Base-by-base conservation (phyloP, 2,329 filamentous ascomycete species). In the Rutstroemia sp. region DNA sequence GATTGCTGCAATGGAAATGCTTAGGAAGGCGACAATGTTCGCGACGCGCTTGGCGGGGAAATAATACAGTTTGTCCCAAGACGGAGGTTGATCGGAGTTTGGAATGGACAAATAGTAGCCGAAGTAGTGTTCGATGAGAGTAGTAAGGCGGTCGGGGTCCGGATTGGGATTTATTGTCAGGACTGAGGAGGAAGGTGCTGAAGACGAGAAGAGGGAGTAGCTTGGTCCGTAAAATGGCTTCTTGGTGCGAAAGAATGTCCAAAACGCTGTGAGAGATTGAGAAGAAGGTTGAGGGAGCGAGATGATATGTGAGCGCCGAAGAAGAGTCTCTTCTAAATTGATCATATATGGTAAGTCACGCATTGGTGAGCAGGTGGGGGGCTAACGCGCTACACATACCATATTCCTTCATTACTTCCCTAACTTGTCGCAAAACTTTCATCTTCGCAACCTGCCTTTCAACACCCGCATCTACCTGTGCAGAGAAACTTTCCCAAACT, bases 41-140 rank as follows among this genome's bases (percentile, higher is more conserved):
- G 42, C 42, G 4, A 56, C 38, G 2, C 57, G n/a, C 3, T 45
- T 17, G 2, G 19, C 27, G 1, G 52, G 48, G 30, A 45, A 58
- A 23, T 58, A 51, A 17, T 51, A 51, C 30, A 58, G 51, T 12
- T 51, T 44, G 9, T 46, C 51, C 52, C 51, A 54, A 2, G 51
- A 58, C 19, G 25, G 44, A 2, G 56, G 56, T 7, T 19, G 48
- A 10, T 17, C 17, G 7, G 40, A 8, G 5, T 14, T 51, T 23
- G 23, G 39, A 16, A 19, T 34, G 10, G 8, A 34, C 3, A 58
- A 47, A 21, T 42, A 34, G 17, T 57, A 50, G 8, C 55, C 50
- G 21, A 57, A 34, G 16, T 45, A 57, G 19, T 36, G 42, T 21
- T 52, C 40, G 12, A 57, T 52, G 21, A 57, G 21, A 3, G 42